Base-by-base conservation (phyloP, 1,139 yeast genomes). In the Spencermartinsiella ligniputridi region DNA sequence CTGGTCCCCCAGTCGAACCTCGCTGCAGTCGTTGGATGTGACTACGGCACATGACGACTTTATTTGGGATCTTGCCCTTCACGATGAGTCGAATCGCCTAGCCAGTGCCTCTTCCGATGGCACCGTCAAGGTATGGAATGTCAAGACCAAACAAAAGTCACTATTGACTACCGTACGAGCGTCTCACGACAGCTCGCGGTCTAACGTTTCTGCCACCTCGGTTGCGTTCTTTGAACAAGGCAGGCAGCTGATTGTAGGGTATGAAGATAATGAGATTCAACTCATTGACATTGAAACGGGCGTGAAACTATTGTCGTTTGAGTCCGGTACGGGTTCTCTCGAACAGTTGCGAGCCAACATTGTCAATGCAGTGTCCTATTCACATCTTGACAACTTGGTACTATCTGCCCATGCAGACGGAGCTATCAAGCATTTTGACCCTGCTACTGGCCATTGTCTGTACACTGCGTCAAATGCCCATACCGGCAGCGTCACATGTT, bases 81-180 rank as follows among this genome's bases (percentile, higher is more conserved):
- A 52, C 35, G 56, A 53, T 29, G 48, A 46, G 22, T 49, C 51
- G 16, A 52, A 54, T 24, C 30, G 40, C 21, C 50, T 58, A 17
- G 61, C 54, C 18, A 56, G 61, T 19, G 53, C 55, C 11, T 52
- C 62, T n/a, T 45, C 52, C 2, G 63, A 61, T 39, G 63, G 64
- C 11, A 47, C 55, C 3, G 54, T 56, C 32, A 49, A 48, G 24
- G 44, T 60, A 29, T 62, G 62, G 63, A 47, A 53, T 32, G 35
- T 53, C 19, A 37, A 35, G 13, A 33, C 37, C 19, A 27, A 27
- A 15, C 32, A 27, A 15, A 27, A 27, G 32, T 27, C 32, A 15
- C 32, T 27, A 15, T 15, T 27, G 5, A n/a, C 32, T n/a, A 27
- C 32, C 15, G 15, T 27, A 5, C 32, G 32, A 4, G 15, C 13